Evolutionary conservation across 2,329 filamentous ascomycete species (phyloP).

Genomic region (Colletotrichum graminicola): DNA sequence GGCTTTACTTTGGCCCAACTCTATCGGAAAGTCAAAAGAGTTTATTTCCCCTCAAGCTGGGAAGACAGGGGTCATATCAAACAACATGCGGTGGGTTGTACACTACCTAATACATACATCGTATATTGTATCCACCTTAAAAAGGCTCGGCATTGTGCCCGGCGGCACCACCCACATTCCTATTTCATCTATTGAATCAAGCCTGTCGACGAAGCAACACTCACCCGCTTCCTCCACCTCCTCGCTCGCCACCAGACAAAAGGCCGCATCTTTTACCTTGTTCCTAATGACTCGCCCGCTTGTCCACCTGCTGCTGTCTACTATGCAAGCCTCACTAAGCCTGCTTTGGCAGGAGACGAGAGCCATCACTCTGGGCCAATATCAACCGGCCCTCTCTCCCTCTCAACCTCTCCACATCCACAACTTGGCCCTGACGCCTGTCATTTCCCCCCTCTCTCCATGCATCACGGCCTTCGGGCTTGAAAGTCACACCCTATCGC

Average conservation of each 20-base stretch:
- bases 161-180: background rate
- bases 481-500: too few relatives aligned
- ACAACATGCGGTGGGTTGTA: background rate
- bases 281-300: conserved; percentile 34
- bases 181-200: background rate
- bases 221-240: background rate
- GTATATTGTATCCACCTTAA: background rate
- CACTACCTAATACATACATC: background rate
- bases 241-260: background rate
- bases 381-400: conserved; percentile 6
- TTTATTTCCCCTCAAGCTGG: conserved; percentile 25
- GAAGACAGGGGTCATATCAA: conserved; percentile 16
- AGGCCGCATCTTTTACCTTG: background rate
- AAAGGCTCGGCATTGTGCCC: conserved; percentile 7
- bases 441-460: too few relatives aligned
- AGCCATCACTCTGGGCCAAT: conserved; percentile 19
- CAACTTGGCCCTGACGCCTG: background rate
- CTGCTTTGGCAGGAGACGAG: conserved; percentile 30
- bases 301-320: background rate
- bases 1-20: conserved; percentile 22
- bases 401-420: background rate
- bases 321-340: background rate
- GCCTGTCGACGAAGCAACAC: background rate
- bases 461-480: too few relatives aligned
- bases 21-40: conserved; percentile 39